Conservation (phyloP, 805 yeast species). For the Candida dajiaensis region DNA sequence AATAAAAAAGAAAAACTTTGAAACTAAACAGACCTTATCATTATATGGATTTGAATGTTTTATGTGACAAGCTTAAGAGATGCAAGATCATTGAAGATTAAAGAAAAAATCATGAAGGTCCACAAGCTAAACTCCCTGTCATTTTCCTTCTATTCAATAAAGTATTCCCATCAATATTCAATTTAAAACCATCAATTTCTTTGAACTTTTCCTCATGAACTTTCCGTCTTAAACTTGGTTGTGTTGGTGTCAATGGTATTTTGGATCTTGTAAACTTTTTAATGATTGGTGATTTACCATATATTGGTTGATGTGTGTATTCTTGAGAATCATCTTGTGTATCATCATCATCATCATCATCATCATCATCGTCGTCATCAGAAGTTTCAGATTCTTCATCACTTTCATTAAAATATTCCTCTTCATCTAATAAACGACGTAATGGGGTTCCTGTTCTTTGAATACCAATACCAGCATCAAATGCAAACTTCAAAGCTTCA, state of each 20-base stretch:
- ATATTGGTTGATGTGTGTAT: slow-evolving; percentile 18
- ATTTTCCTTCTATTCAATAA: slow-evolving; percentile 23
- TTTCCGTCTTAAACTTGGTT: neutral
- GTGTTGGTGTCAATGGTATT: neutral
- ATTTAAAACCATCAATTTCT: slow-evolving; percentile 17
- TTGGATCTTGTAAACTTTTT: neutral
- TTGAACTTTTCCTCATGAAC: slow-evolving; percentile 8
- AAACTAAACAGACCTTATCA: no score
- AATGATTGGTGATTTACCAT: neutral
- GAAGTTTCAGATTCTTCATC: slow-evolving; percentile 14
- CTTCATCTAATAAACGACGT: slow-evolving; percentile 19
- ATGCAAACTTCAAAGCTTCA: slow-evolving; percentile 77
- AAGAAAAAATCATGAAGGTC: slow-evolving; percentile 3
- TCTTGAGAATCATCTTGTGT: slow-evolving; percentile 6
- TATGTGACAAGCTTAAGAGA: no score
- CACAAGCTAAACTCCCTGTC: slow-evolving; percentile 12
- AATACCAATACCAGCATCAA: slow-evolving; percentile 80
- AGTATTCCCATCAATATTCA: slow-evolving; percentile 23
- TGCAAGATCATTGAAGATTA: no score
- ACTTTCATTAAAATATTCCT: slow-evolving; percentile 23
- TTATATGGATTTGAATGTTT: no score
- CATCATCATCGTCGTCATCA: slow-evolving; percentile 7
- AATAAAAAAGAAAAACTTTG: no score
- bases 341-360: slow-evolving; percentile 8
- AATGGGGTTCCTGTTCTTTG: slow-evolving; percentile 44